These are phyloP conservation scores for Verticillium alfalfae DNA, from an alignment of 2,329 filamentous ascomycete genomes.

Conservation along the genomic window DNA sequence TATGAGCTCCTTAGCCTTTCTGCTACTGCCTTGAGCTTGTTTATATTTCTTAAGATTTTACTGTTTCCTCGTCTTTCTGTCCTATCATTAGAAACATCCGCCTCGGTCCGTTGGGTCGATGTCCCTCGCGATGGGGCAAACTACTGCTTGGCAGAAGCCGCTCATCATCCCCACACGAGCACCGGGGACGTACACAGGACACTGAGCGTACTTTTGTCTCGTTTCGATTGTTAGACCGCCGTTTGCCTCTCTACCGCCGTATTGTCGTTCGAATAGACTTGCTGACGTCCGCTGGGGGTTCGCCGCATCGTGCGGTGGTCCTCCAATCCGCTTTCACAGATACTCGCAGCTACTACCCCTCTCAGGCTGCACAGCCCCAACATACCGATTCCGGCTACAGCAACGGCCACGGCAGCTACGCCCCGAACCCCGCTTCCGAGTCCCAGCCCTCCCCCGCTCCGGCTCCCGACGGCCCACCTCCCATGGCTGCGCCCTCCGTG, in stretches of 20 bases:
- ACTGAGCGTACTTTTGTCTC: background rate
- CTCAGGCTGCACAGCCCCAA: constrained; percentile 2
- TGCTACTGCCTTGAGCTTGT: background rate
- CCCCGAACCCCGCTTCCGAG: constrained; percentile 22
- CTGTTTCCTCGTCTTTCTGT: background rate
- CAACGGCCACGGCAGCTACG: background rate
- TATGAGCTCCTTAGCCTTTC: no score
- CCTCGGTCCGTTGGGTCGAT: no score
- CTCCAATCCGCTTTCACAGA: background rate
- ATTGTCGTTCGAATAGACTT: background rate
- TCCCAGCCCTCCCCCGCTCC: constrained; percentile 13
- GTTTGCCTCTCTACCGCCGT: background rate
- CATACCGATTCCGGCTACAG: constrained; percentile 2
- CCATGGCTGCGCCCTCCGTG: constrained; percentile 23
- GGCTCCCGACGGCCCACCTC: constrained; percentile 28
- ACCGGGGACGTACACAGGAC: background rate
- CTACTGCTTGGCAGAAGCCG: no score
- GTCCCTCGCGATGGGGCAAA: no score
- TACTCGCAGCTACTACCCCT: constrained; percentile 3
- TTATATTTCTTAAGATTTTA: no score
- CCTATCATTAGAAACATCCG: no score
- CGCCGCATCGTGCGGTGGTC: background rate
- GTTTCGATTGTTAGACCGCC: no score
- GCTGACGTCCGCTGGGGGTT: background rate
- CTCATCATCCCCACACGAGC: no score